Evolutionary conservation across 2,329 filamentous ascomycete species (phyloP), one percentile per base, ranked within the genome.

Genomic region (Talaromyces sp.): DNA sequence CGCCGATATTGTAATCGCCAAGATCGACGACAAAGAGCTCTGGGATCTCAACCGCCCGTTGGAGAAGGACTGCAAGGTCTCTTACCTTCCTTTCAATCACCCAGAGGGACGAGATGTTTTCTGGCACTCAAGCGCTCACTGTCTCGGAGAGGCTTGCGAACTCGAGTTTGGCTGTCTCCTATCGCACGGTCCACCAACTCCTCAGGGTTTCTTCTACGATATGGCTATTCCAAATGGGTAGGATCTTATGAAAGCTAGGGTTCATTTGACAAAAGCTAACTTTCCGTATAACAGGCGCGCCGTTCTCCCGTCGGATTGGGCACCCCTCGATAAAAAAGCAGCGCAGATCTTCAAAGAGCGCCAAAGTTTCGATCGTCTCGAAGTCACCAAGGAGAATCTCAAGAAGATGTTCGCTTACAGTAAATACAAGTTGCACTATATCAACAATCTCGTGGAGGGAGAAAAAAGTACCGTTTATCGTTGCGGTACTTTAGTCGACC

Each of bases 391-490:
- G 81, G 90, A 94, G 63, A 89, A 98, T 70, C 85, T 98, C 60
- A 86, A 95, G 61, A 92, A 97, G 77, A 97, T 98, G 91, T 98
- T 98, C 83, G 87, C 89, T 72, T 96, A 96, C 85, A 97, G 96
- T 85, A 95, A 95, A 78, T 98, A 97, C 84, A 98, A 99, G 86
- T 89, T 96, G 77, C 91, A 97, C 78, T 96, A 98, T 79, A 98
- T 99, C 81, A 90, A 92, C 72, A 90, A 93, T 82, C 93, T 96
- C 79, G 91, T 98, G 67, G 92, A 97, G 71, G 93, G 92, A 71
- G 93, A 92, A 64, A 92, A 86, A 75, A 96, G 92, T 76, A 98
- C 95, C 10, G 94, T 98, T 47, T 99, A 98, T 80, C 89, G 92
- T 69, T 96, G 93, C 74, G 95, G 95, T 66, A 93, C 93, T 14